phyloP scores from a whole-genome alignment of 2,329 filamentous ascomycete species.

The Xylaria sp. region DNA sequence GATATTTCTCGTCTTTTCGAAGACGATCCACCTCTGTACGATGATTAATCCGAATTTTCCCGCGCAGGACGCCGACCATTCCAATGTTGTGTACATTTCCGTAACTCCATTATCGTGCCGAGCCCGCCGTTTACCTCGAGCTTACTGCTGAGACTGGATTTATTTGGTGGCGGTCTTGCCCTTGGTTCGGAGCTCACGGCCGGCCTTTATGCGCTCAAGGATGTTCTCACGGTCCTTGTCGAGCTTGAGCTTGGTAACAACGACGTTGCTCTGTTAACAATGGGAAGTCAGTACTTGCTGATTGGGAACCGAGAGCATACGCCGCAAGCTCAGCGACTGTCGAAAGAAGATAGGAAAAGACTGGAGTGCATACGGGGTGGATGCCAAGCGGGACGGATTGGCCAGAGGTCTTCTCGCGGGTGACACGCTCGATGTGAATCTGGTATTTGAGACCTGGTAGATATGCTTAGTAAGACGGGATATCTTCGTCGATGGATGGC shows the following conservation, averaged over 20 bases:
- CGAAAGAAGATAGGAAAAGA: not conserved
- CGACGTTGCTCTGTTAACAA: slow-evolving; percentile 22
- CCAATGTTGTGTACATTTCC: slow-evolving; percentile 21
- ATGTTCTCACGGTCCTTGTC: slow-evolving; percentile 85
- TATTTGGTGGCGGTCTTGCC: slow-evolving; percentile 71
- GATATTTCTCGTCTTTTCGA: slow-evolving; percentile 14
- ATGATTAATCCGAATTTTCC: slow-evolving; percentile 37
- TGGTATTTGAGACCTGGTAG: slow-evolving; percentile 83
- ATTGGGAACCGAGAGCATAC: not conserved
- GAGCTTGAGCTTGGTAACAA: slow-evolving; percentile 37
- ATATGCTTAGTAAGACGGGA: no score
- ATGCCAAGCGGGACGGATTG: slow-evolving; percentile 95
- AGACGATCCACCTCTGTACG: slow-evolving; percentile 22
- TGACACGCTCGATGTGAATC: slow-evolving; percentile 96
- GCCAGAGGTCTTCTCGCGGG: slow-evolving; percentile 96
- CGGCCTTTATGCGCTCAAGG: slow-evolving; percentile 83
- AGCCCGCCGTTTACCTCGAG: slow-evolving; percentile 27
- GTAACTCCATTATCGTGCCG: slow-evolving; percentile 19
- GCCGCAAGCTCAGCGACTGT: not conserved
- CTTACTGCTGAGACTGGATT: slow-evolving; percentile 22
- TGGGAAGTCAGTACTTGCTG: slow-evolving; percentile 10
- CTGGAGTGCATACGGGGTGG: slow-evolving; percentile 66
- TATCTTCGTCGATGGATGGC: no score
- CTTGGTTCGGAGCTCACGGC: slow-evolving; percentile 81
- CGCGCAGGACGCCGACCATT: slow-evolving; percentile 30